Base-by-base conservation (phyloP, 257 asterid genomes). In the Anisodus tanguticus region DNA sequence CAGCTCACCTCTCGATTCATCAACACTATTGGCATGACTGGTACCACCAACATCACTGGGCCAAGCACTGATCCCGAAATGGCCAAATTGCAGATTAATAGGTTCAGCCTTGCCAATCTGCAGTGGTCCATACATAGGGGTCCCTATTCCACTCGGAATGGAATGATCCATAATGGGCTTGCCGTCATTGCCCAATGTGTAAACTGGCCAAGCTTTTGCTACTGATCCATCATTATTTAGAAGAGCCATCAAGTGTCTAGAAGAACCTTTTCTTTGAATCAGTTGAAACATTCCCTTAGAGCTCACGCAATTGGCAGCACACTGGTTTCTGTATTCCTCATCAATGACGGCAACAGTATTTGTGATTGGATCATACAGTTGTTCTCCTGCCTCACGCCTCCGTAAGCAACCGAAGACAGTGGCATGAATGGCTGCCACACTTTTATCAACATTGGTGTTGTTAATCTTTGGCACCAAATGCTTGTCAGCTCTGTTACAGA, bases 141-240 rank as follows among this genome's bases (percentile, higher is more conserved):
- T 89, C 64, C 97, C 97, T 43, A 89, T 83, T 63, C 95, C 92
- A 45, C 80, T 92, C 88, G 85, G 83, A 22, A 47, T 43, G 49
- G 83, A 86, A 83, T 67, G 86, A 45, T 90, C 93, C 78, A 84
- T 58, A 77, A 81, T 66, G n/a, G 94, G 89, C 85, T 80, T 90
- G 1, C 95, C 97, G 64, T 88, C 90, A 63, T 62, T 83, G 85
- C 87, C 93, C 22, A 90, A 45, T 1, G 89, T 86, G 85, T 95
- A 92, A 80, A 97, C 92, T 70, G 99, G 99, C 99, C 99, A 97
- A 12, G 98, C 98, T 92, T 92, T 97, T 0, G 98, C 98, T 88
- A 97, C 99, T 66, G 98, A 93, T 63, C 99, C 99, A 87, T 97
- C 99, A 69, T 89, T 83, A 81, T 95, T 97, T 85, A 97, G 60